These are phyloP conservation scores for Cladosporium cucumerinum DNA, from an alignment of 2,329 filamentous ascomycete species.

Conservation along the genomic window DNA sequence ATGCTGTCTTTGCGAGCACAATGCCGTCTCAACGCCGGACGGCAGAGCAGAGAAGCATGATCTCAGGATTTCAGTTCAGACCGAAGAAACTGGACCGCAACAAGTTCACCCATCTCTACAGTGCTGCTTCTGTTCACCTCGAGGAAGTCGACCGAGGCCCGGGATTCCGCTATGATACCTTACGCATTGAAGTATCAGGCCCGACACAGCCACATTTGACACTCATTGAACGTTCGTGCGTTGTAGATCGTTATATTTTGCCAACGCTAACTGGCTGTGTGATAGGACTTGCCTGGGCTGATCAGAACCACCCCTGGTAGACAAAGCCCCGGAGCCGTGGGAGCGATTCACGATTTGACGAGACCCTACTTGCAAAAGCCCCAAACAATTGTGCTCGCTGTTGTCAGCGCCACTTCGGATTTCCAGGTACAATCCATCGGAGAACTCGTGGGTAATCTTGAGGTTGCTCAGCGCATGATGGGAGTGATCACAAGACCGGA, in stretches of 20 bases:
- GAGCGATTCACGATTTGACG: background rate
- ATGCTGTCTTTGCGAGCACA: background rate
- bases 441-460: background rate
- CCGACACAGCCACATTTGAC: background rate
- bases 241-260: too few species aligned
- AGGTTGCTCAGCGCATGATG: background rate
- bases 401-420: background rate
- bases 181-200: background rate
- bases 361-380: background rate
- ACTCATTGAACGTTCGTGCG: background rate
- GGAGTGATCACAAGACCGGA: conserved; percentile 8
- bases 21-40: background rate
- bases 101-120: background rate
- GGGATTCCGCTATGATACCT: background rate
- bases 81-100: background rate
- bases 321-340: background rate
- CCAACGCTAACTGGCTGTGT: background rate
- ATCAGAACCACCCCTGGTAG: background rate
- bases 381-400: conserved; percentile 1
- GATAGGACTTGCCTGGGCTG: background rate
- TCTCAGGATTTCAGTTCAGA: background rate
- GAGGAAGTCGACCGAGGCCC: background rate
- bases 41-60: background rate
- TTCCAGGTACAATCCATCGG: background rate
- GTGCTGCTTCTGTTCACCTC: background rate